phyloP scores from a whole-genome alignment of 2,329 filamentous ascomycete species.

The Passalora sequoiae region DNA sequence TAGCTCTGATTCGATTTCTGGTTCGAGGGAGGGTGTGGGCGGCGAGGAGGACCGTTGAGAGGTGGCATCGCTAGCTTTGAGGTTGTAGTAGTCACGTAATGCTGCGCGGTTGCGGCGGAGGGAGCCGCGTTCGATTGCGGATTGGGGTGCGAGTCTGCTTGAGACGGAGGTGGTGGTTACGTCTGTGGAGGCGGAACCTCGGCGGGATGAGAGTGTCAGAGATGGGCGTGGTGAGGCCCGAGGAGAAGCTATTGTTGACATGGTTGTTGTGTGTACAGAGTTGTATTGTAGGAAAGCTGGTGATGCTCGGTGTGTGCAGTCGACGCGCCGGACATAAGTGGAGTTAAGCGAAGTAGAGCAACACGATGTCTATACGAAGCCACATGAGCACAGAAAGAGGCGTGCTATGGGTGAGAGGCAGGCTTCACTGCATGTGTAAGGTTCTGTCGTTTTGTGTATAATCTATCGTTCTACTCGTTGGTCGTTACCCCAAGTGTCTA shows the following conservation, averaged over 20 bases:
- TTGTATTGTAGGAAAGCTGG: too few species aligned
- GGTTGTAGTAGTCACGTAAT: conserved; percentile 90
- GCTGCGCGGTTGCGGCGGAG: conserved; percentile 71
- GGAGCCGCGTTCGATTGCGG: conserved; percentile 41
- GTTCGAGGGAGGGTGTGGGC: conserved; percentile 39
- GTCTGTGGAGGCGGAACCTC: conserved; percentile 63
- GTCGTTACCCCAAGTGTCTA: background rate
- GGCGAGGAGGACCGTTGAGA: conserved; percentile 36
- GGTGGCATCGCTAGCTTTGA: conserved; percentile 47
- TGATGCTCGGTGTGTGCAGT: too few species aligned
- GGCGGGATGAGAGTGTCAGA: conserved; percentile 62
- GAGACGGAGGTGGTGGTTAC: conserved; percentile 45
- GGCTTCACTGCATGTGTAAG: too few species aligned
- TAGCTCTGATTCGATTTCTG: conserved; percentile 64
- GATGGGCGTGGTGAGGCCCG: conserved; percentile 54
- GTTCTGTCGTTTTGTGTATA: background rate
- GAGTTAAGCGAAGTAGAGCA: too few species aligned
- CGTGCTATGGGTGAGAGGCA: too few species aligned
- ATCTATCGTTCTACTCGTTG: background rate
- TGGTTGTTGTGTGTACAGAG: too few species aligned
- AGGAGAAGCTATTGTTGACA: conserved; percentile 51
- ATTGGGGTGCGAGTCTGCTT: conserved; percentile 29
- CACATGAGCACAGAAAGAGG: too few species aligned
- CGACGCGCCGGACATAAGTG: too few species aligned
- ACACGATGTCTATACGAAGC: too few species aligned